Conservation (phyloP, 345 rosid genomes). For the Excoecaria cochinchinensis region DNA sequence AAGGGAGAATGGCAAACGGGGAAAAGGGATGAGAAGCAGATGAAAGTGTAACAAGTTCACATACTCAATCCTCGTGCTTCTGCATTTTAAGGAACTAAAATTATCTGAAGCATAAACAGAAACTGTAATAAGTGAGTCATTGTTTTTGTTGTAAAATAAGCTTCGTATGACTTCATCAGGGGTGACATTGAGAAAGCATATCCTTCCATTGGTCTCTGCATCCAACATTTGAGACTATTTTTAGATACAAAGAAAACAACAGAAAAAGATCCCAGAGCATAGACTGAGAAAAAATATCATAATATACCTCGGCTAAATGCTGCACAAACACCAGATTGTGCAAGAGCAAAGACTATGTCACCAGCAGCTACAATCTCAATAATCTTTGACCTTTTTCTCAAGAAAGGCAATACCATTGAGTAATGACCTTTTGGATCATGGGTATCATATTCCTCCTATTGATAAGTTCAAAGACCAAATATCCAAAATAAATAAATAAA, state of each 20-base stretch:
- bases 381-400: slow-evolving; percentile 85
- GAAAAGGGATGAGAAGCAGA: not conserved
- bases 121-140: slow-evolving; percentile 91
- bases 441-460: slow-evolving; percentile 91
- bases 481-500: not conserved
- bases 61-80: slow-evolving; percentile 90
- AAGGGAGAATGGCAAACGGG: not conserved
- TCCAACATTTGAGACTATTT: too few relatives aligned
- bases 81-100: slow-evolving; percentile 92
- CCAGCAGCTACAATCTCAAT: slow-evolving; percentile 95
- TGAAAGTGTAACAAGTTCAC: slow-evolving; percentile 14
- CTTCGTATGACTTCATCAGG: slow-evolving; percentile 91
- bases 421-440: slow-evolving; percentile 91
- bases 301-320: slow-evolving; percentile 82
- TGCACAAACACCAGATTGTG: slow-evolving; percentile 91
- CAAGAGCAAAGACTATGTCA: slow-evolving; percentile 92
- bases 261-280: too few relatives aligned
- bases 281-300: not conserved
- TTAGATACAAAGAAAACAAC: too few relatives aligned
- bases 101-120: slow-evolving; percentile 90
- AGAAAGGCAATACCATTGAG: slow-evolving; percentile 71
- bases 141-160: slow-evolving; percentile 86
- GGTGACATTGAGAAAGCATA: slow-evolving; percentile 78
- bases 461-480: not conserved
- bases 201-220: slow-evolving; percentile 80